Evolutionary conservation across 192 early-diverging fungal species (phyloP).

Genomic region (Chytriomyces confervae): DNA sequence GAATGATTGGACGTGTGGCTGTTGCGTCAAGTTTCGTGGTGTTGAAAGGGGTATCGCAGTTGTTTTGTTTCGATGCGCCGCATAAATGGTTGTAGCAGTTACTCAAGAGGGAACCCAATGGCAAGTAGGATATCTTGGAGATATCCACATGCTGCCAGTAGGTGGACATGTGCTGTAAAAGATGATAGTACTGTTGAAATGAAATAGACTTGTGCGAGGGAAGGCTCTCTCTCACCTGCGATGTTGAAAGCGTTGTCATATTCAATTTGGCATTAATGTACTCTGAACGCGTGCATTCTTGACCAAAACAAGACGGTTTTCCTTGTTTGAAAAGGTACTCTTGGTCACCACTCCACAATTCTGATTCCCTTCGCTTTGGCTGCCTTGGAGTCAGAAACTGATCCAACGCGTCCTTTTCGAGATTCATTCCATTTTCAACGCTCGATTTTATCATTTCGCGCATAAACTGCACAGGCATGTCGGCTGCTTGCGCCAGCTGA

Average conservation of each 20-base stretch:
- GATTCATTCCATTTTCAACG: not conserved
- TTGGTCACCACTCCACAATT: conserved; percentile 16
- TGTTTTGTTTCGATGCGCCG: not conserved
- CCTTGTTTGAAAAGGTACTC: conserved; percentile 8
- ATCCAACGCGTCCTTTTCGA: not conserved
- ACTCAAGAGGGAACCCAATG: not conserved
- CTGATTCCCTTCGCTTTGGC: not conserved
- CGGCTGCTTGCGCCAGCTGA: not conserved
- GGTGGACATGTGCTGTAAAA: conserved; percentile 11
- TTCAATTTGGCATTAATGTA: conserved; percentile 15
- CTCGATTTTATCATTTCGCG: conserved; percentile 1
- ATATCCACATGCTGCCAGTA: conserved; percentile 19
- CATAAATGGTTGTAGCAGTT: not conserved
- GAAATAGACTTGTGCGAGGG: not conserved
- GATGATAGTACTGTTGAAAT: not conserved
- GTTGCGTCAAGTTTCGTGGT: not conserved
- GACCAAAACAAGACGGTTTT: conserved; percentile 16
- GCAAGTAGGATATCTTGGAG: conserved; percentile 11
- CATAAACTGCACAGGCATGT: not conserved
- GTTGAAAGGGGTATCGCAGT: not conserved
- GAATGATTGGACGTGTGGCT: not conserved
- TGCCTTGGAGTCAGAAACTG: not conserved
- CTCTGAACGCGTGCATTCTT: conserved; percentile 3
- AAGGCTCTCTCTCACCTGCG: conserved; percentile 6
- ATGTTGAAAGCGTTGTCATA: not conserved